Conservation (phyloP, 176 grass and related monocot species). For the Elaeis guineensis region DNA sequence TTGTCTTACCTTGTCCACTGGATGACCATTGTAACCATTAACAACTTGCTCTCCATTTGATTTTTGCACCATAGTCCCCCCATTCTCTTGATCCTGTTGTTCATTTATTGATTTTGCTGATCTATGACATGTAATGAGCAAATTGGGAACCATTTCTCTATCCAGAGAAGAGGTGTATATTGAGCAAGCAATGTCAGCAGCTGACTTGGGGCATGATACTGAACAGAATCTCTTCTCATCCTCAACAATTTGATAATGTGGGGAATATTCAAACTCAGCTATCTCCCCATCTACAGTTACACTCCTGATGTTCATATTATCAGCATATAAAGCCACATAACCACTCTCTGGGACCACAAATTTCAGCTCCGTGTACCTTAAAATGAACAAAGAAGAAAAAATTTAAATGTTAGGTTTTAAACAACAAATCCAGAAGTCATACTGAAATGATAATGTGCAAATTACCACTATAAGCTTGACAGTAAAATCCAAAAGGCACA, state of each 20-base stretch:
- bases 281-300: constrained; percentile 77
- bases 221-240: constrained; percentile 65
- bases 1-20: constrained; percentile 32
- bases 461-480: no score
- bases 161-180: constrained; percentile 60
- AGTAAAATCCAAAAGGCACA: no score
- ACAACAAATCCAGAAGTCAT: no score
- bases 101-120: constrained; percentile 44
- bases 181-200: constrained; percentile 72
- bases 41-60: constrained; percentile 31
- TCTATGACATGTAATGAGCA: constrained; percentile 53
- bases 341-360: constrained; percentile 51
- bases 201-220: constrained; percentile 74
- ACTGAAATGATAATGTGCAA: no score
- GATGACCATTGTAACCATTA: constrained; percentile 55
- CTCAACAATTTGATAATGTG: constrained; percentile 56
- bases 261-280: constrained; percentile 64
- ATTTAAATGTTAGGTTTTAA: no score
- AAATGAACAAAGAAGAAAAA: constrained; percentile 13
- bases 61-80: constrained; percentile 15
- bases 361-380: constrained; percentile 88
- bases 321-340: constrained; percentile 67
- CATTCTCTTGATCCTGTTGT: constrained; percentile 42
- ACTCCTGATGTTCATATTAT: constrained; percentile 69
- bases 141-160: constrained; percentile 68